These are phyloP conservation scores for Rosa lucieae DNA, from an alignment of 306 rosid species.

Conservation along the genomic window DNA sequence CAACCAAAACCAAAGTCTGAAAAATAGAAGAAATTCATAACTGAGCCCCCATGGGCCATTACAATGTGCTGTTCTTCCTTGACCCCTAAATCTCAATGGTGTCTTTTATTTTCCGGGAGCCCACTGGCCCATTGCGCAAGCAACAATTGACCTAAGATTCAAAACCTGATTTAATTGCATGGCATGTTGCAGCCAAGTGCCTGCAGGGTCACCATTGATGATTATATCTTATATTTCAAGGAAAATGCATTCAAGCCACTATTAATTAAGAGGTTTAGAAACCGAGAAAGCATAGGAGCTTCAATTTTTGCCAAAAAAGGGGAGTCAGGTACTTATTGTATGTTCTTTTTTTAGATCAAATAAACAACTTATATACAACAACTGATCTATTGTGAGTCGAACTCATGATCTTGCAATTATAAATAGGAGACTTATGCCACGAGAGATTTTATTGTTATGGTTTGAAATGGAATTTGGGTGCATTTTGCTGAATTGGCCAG, in stretches of 20 bases:
- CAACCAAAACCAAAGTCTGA: not conserved
- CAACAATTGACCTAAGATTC: not conserved
- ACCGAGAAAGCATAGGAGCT: not conserved
- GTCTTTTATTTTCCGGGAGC: not conserved
- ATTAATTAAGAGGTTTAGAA: not conserved
- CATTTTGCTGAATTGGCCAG: not conserved
- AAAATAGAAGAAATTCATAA: not conserved
- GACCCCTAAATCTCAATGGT: not conserved
- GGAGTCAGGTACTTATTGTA: not conserved
- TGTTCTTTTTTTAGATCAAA: too few species aligned
- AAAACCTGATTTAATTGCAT: not conserved
- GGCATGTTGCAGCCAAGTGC: not conserved
- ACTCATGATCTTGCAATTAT: too few species aligned
- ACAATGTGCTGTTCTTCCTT: not conserved
- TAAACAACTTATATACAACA: too few species aligned
- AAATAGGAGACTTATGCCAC: too few species aligned
- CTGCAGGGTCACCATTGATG: not conserved
- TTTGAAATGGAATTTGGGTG: not conserved
- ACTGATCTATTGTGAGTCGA: too few species aligned
- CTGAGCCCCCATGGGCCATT: not conserved
- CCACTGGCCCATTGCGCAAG: constrained; percentile 1
- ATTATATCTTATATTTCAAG: not conserved
- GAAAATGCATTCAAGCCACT: not conserved
- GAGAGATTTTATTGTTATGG: too few species aligned
- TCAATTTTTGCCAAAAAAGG: not conserved